A percentile compares a stretch with the other conserved stretches of the same genome.
phyloP scores from a whole-genome alignment of 768 basidiomycete species.

The Leccinum ochraceum region DNA sequence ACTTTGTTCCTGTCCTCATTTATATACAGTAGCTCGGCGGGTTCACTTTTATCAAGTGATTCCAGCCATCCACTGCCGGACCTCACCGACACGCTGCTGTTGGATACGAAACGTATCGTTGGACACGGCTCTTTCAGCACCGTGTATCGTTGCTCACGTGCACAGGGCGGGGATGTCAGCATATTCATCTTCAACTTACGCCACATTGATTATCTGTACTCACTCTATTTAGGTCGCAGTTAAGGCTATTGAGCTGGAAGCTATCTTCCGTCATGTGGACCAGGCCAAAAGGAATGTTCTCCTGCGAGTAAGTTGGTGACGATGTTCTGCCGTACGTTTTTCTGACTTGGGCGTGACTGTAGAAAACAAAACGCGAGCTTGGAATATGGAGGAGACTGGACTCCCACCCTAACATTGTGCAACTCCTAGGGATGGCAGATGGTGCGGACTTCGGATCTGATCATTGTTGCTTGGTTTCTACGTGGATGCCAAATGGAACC shows the following conservation, averaged over 20 bases:
- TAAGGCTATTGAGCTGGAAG: neutral
- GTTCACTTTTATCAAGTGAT: neutral
- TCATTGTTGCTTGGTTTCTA: constrained; percentile 7
- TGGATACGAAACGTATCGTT: neutral
- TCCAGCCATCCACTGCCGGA: neutral
- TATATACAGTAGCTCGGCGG: neutral
- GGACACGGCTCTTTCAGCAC: neutral
- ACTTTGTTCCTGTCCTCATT: neutral
- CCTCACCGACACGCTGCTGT: constrained; percentile 4
- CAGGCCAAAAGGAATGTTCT: neutral
- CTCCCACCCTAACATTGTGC: constrained; percentile 11
- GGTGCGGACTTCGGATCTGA: constrained; percentile 5
- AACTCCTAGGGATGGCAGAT: neutral
- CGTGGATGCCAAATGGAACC: constrained; percentile 10
- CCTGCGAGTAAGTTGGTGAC: constrained; percentile 1
- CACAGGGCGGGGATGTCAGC: neutral
- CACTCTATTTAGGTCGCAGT: constrained; percentile 5
- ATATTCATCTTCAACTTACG: neutral
- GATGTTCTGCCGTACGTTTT: neutral
- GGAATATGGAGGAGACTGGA: constrained; percentile 10
- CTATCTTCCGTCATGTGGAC: neutral
- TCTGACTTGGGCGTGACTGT: neutral
- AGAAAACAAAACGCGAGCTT: constrained; percentile 10
- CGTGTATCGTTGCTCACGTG: neutral
- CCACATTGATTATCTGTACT: neutral